phyloP scores from a whole-genome alignment of 2,329 filamentous ascomycete genomes.

The Monosporascus sp. region DNA sequence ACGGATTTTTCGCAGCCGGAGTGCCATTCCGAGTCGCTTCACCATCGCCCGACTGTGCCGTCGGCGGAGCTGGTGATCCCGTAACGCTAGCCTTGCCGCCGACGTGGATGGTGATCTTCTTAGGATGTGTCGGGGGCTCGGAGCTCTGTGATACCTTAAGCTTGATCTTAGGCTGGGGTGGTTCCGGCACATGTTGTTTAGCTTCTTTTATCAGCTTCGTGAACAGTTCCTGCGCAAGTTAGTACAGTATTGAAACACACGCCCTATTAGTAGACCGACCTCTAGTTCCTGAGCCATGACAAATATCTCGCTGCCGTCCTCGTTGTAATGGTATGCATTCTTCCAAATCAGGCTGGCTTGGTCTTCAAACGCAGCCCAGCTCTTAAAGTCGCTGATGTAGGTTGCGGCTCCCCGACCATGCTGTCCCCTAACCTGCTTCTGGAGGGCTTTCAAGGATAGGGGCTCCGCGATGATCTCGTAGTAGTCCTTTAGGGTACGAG shows the following conservation, averaged over 20 bases:
- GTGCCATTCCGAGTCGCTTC: conserved; percentile 26
- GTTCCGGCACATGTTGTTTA: conserved; percentile 67
- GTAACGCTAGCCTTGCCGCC: conserved; percentile 53
- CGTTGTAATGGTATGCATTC: conserved; percentile 86
- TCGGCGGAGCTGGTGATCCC: conserved; percentile 45
- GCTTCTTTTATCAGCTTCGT: conserved; percentile 64
- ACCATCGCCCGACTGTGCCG: conserved; percentile 30
- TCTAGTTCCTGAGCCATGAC: conserved; percentile 73
- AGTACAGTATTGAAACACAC: conserved; percentile 6
- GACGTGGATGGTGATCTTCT: conserved; percentile 69
- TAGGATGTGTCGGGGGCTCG: conserved; percentile 41
- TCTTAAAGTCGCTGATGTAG: conserved; percentile 66
- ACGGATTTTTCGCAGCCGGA: conserved; percentile 22
- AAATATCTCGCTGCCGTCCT: conserved; percentile 84
- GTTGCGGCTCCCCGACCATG: conserved; percentile 63
- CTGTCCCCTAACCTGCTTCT: conserved; percentile 71
- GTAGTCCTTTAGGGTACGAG: conserved; percentile 75
- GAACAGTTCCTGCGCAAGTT: conserved; percentile 57
- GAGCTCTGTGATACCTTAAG: conserved; percentile 59
- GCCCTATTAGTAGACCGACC: conserved; percentile 40
- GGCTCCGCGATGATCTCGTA: conserved; percentile 80
- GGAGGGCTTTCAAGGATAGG: conserved; percentile 70
- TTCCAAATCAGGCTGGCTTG: conserved; percentile 78
- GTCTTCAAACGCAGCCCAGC: conserved; percentile 76
- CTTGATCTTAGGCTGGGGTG: conserved; percentile 72